A percentile compares a stretch with the other conserved stretches of the same genome.
These are phyloP conservation scores for Physaria fendleri DNA, from an alignment of 345 rosid genomes.

Conservation along the genomic window DNA sequence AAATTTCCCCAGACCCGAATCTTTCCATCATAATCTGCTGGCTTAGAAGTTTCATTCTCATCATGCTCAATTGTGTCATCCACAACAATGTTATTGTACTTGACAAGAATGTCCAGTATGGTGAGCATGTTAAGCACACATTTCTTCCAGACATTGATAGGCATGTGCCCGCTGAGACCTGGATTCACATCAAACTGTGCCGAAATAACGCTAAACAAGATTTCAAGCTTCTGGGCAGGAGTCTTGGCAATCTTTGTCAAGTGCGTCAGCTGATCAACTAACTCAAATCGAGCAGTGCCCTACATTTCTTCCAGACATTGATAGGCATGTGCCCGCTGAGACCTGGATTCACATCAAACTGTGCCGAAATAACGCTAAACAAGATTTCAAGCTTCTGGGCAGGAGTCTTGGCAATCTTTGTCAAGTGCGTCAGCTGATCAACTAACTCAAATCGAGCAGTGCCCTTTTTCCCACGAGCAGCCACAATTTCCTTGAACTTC, in stretches of 20 bases:
- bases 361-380: constrained; percentile 85
- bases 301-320: too few species aligned
- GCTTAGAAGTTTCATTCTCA: constrained; percentile 85
- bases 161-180: constrained; percentile 92
- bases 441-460: constrained; percentile 91
- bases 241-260: constrained; percentile 91
- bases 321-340: constrained; percentile 97
- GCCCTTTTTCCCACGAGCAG: constrained; percentile 96
- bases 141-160: constrained; percentile 89
- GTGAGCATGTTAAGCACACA: constrained; percentile 74
- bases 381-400: constrained; percentile 95
- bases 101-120: constrained; percentile 75
- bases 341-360: constrained; percentile 94
- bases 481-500: constrained; percentile 83
- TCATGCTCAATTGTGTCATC: constrained; percentile 75
- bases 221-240: constrained; percentile 95
- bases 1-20: constrained; percentile 86
- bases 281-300: constrained; percentile 90
- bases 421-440: constrained; percentile 90
- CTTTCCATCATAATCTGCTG: constrained; percentile 51
- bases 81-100: constrained; percentile 63
- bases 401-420: constrained; percentile 94
- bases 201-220: constrained; percentile 78
- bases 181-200: constrained; percentile 97
- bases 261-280: constrained; percentile 90